phyloP scores from a whole-genome alignment of 805 yeast species.

The Candida cerambycidarum region DNA sequence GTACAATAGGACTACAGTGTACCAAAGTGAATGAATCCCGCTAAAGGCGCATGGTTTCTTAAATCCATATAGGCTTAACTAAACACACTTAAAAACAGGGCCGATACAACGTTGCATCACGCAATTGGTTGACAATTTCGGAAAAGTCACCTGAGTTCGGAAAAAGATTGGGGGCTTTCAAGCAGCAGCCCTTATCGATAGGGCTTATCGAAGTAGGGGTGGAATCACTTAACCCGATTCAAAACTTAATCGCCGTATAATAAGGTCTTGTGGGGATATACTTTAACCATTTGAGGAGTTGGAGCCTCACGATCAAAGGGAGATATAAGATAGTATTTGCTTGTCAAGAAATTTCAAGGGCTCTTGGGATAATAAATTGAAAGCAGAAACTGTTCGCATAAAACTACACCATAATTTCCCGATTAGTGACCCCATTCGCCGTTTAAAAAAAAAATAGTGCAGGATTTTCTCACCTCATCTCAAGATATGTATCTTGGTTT shows the following conservation, averaged over 20 bases:
- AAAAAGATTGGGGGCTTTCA: not conserved
- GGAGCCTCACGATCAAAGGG: conserved; percentile 4
- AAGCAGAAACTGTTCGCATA: not conserved
- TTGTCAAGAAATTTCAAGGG: not conserved
- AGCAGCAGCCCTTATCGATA: too few relatives aligned
- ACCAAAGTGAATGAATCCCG: too few relatives aligned
- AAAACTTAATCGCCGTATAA: not conserved
- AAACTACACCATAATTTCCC: too few relatives aligned
- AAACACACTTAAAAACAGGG: too few relatives aligned
- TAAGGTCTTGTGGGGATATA: not conserved
- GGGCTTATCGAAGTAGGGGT: too few relatives aligned
- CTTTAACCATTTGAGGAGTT: not conserved
- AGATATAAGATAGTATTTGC: not conserved
- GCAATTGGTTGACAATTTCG: too few relatives aligned
- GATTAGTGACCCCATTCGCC: too few relatives aligned
- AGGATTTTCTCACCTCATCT: not conserved
- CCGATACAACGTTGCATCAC: not conserved
- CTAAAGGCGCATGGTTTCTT: not conserved
- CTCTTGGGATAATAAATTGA: not conserved
- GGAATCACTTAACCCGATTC: too few relatives aligned
- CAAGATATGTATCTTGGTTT: too few relatives aligned
- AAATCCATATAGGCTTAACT: too few relatives aligned
- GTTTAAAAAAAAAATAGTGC: not conserved
- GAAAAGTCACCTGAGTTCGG: not conserved
- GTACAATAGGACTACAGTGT: too few relatives aligned